Base-by-base conservation (phyloP, 805 yeast species). In the Saccharomyces kudriavzevii region DNA sequence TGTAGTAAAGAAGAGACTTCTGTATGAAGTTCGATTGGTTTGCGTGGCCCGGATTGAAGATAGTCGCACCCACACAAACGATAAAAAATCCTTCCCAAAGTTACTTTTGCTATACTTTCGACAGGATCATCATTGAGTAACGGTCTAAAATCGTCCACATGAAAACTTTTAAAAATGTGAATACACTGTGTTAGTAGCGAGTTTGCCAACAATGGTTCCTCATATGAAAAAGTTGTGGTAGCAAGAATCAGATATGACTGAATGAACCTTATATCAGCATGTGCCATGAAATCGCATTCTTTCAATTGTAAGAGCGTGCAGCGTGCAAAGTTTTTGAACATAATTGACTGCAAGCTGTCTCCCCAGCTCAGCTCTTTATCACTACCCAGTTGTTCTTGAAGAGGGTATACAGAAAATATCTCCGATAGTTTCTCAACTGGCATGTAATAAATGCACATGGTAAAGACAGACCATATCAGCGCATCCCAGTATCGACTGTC, bases 21-120 rank as follows among this genome's bases (percentile, higher is more conserved):
- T 2, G 59, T 55, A 50, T 67, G 67, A 17, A 61, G 53, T 1
- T 54, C 49, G 22, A 60, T 54, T 8, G 58, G 58, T 40, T 61
- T 62, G 14, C 51, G 53, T 2, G 67, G 67, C 20, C 59, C 58
- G 3, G 65, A 53, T 47, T 65, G 66, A 40, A 61, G 49, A 45
- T 65, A 68, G 52, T 68, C 72, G 25, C 53, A 49, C 1, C 54
- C 49, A 49, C 67, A 65, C 25, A 68, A 40, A 6, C 62, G 56
- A 51, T 58, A 66, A 69, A 70, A 68, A 14, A 68, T 49, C 40
- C 63, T 68, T 31, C 63, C 62, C 24, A 61, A 62, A 0, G 60
- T 57, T 20, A 56, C 30, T 50, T 65, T 66, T 2, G 62, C 57
- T 20, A 66, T 49, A 10, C 63, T 58, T 6, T 58, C 24, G 11